Percentiles rank a stretch among this genome's conserved stretches.
phyloP scores from a whole-genome alignment of 2,329 filamentous ascomycete species.

The Proliferodiscus dingleyae region DNA sequence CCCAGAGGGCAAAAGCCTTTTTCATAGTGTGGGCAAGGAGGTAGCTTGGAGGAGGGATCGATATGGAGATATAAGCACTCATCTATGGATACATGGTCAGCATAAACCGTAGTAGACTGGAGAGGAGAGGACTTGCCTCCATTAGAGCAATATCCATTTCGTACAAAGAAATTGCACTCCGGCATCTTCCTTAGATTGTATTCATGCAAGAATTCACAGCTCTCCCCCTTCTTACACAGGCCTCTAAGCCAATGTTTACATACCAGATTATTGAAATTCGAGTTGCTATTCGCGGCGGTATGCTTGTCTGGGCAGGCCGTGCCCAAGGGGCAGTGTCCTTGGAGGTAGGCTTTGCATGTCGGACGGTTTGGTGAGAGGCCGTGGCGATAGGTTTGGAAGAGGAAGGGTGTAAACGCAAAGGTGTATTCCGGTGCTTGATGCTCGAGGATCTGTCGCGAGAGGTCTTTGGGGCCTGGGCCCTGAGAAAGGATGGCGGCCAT shows the following conservation, averaged over 20 bases:
- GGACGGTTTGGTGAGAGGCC: slow-evolving; percentile 74
- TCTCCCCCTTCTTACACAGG: slow-evolving; percentile 94
- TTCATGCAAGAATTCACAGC: slow-evolving; percentile 97
- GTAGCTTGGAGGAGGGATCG: slow-evolving; percentile 73
- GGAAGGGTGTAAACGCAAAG: slow-evolving; percentile 83
- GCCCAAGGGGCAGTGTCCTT: slow-evolving; percentile 82
- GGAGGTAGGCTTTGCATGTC: slow-evolving; percentile 78
- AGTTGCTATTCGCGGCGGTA: slow-evolving; percentile 35
- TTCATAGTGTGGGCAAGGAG: slow-evolving; percentile 86
- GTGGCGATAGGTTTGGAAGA: slow-evolving; percentile 78
- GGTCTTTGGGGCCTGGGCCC: slow-evolving; percentile 26
- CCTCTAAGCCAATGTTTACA: slow-evolving; percentile 99
- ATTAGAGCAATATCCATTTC: slow-evolving; percentile 92
- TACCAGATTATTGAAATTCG: slow-evolving; percentile 74
- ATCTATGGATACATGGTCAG: slow-evolving; percentile 42
- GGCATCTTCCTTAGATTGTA: slow-evolving; percentile 98
- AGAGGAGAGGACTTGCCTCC: slow-evolving; percentile 42
- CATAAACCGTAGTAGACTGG: not conserved
- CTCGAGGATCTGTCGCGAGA: slow-evolving; percentile 45
- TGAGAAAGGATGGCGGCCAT: slow-evolving; percentile 22
- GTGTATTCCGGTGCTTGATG: slow-evolving; percentile 54
- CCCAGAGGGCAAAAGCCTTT: slow-evolving; percentile 91
- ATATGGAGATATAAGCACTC: slow-evolving; percentile 93
- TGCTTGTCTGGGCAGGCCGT: slow-evolving; percentile 83
- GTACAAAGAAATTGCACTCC: slow-evolving; percentile 93